Evolutionary conservation across 2,329 filamentous ascomycete species (phyloP).

Genomic region (Coleophoma crateriformis): DNA sequence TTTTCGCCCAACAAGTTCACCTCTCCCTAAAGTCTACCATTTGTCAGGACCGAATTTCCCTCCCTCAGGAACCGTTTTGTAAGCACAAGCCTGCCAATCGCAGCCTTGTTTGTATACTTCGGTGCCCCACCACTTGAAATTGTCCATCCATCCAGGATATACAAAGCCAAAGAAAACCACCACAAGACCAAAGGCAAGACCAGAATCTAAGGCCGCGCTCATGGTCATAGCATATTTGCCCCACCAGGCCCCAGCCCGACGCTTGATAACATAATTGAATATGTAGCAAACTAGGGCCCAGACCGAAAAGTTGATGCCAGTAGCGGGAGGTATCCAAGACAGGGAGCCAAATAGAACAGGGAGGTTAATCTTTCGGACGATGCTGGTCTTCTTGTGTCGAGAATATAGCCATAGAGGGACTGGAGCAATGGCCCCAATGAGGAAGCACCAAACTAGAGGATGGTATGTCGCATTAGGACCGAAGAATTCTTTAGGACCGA

Average conservation of each 20-base stretch:
- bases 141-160: constrained; percentile 70
- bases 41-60: constrained; percentile 59
- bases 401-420: constrained; percentile 69
- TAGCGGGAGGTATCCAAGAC: constrained; percentile 82
- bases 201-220: constrained; percentile 76
- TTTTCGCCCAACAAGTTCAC: too few species aligned
- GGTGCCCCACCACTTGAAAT: constrained; percentile 84
- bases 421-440: constrained; percentile 69
- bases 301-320: constrained; percentile 81
- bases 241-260: constrained; percentile 73
- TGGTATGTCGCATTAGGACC: constrained; percentile 70
- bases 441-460: constrained; percentile 75
- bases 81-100: constrained; percentile 78
- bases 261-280: constrained; percentile 74
- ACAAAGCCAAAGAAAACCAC: constrained; percentile 82
- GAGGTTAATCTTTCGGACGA: constrained; percentile 73
- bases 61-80: constrained; percentile 56
- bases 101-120: constrained; percentile 80
- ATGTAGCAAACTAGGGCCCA: constrained; percentile 82
- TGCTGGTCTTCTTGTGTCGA: constrained; percentile 50
- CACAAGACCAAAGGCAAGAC: constrained; percentile 75
- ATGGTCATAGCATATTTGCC: constrained; percentile 88
- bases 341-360: constrained; percentile 80
- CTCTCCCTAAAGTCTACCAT: constrained; percentile 32
- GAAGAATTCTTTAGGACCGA: constrained; percentile 79